These are phyloP conservation scores for Lathyrus tuberosus DNA, from an alignment of 306 rosid species.

Conservation along the genomic window DNA sequence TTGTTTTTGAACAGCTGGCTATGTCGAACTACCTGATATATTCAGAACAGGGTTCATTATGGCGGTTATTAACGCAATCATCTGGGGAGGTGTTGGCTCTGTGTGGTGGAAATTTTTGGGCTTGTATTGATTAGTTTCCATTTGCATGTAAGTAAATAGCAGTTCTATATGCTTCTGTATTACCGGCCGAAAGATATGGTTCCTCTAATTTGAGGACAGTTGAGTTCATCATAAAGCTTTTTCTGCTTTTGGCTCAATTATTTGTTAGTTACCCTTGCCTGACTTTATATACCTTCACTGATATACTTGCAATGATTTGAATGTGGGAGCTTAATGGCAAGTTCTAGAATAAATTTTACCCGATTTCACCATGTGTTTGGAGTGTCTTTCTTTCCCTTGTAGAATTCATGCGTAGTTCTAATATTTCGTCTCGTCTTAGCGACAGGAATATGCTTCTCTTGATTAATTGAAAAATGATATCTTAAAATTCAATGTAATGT, in stretches of 20 bases:
- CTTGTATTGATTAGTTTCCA: slow-evolving; percentile 57
- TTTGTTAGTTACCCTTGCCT: slow-evolving; percentile 32
- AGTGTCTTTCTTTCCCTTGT: neutral
- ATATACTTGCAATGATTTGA: slow-evolving; percentile 15
- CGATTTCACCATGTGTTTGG: neutral
- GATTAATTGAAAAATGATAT: neutral
- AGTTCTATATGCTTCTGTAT: slow-evolving; percentile 38
- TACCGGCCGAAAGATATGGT: slow-evolving; percentile 43
- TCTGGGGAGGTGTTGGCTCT: slow-evolving; percentile 78
- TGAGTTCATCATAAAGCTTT: slow-evolving; percentile 47
- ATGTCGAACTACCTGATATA: slow-evolving; percentile 78
- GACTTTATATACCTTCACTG: slow-evolving; percentile 34
- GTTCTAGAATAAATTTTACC: neutral
- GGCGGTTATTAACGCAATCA: slow-evolving; percentile 71
- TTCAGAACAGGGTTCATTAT: slow-evolving; percentile 74
- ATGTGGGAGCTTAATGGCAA: slow-evolving; percentile 3
- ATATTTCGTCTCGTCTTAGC: neutral
- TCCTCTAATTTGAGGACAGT: slow-evolving; percentile 42
- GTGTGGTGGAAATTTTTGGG: slow-evolving; percentile 97
- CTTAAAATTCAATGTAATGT: neutral
- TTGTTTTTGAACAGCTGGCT: slow-evolving; percentile 78
- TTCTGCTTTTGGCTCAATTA: slow-evolving; percentile 29
- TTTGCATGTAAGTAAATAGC: slow-evolving; percentile 49
- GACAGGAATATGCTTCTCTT: neutral
- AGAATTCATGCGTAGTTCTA: neutral